Evolutionary conservation across 257 asterid species (phyloP), one percentile per base, ranked within the genome.

Genomic region (Nicotiana tabacum): DNA sequence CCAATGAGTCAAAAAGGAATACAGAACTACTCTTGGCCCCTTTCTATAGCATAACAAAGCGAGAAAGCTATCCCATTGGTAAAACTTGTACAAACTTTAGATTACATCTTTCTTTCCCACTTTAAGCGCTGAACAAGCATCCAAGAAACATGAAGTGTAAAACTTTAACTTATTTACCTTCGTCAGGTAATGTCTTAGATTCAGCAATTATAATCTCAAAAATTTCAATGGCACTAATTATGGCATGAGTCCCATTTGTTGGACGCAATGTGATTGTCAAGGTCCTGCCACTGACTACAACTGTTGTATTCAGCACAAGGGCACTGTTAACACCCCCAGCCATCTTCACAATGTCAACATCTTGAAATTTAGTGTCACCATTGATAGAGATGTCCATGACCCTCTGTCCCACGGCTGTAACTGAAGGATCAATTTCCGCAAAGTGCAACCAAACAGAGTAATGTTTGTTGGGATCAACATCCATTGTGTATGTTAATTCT

Each of bases 371-470:
- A 66, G 66, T 30, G 80, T 88, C 97, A 37, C 98, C 99, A 84
- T 96, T 96, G 51, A 96, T 84, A 87, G 85, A 83, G 74, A 96
- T 83, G 56, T 93, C 92, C 84, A 96, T 91, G 61, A 96, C 94
- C 90, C 99, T 90, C 83, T 96, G 87, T 18, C 97, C 96, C n/a
- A 87, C 85, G 43, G 80, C 90, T 37, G 90, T 94, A 74, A 96
- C 89, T 6, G 91, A 85, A 81, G 94, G 86, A 76, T 94, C 98
- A 81, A 93, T 96, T 85, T 96, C 99, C 16, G 99, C 98, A 85
- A 94, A 96, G 85, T 96, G 99, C 65, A 96, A 85, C 99, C 99
- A 96, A 17, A 96, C 83, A 35, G 98, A 96, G 88, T 92, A 96
- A 62, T 92, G 95, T 82, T 92, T 90, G 67, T 90, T 87, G 77